Evolutionary conservation across 2,329 filamentous ascomycete species (phyloP).

Genomic region (Arthroderma sp.): DNA sequence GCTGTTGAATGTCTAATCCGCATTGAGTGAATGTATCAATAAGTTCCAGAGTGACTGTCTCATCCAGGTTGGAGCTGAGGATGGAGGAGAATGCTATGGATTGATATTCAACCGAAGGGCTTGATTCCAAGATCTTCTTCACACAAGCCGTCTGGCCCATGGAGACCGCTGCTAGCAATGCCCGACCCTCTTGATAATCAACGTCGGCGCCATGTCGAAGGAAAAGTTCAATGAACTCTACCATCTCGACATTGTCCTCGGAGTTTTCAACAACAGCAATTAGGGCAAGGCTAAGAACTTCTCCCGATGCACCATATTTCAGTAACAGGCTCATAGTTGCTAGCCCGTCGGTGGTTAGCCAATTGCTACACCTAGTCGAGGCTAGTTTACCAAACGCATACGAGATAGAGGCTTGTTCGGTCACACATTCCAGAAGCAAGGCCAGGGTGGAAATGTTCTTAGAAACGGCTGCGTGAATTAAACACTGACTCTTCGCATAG

Average conservation of each 20-base stretch:
- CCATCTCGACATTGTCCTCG: slow-evolving; percentile 23
- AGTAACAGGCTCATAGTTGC: slow-evolving; percentile 38
- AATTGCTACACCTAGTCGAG: slow-evolving; percentile 12
- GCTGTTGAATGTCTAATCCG: slow-evolving; percentile 3
- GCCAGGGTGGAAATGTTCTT: slow-evolving; percentile 7
- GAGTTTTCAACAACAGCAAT: slow-evolving; percentile 35
- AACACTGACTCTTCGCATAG: slow-evolving; percentile 42
- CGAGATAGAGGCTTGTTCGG: slow-evolving; percentile 6
- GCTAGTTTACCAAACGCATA: slow-evolving; percentile 10
- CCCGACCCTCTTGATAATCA: slow-evolving; percentile 41
- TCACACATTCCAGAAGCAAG: slow-evolving; percentile 8
- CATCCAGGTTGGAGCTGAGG: slow-evolving; percentile 38
- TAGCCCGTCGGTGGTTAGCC: slow-evolving; percentile 40
- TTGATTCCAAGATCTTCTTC: slow-evolving; percentile 3
- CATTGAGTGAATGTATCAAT: slow-evolving; percentile 36
- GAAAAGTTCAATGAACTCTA: slow-evolving; percentile 32
- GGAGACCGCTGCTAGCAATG: slow-evolving; percentile 37
- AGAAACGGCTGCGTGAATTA: slow-evolving; percentile 18
- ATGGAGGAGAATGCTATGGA: slow-evolving; percentile 44
- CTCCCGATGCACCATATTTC: slow-evolving; percentile 15
- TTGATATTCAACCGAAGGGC: slow-evolving; percentile 30
- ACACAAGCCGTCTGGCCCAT: slow-evolving; percentile 36
- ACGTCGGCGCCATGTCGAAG: slow-evolving; percentile 31
- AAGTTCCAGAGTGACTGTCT: slow-evolving; percentile 39
- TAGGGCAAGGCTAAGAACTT: slow-evolving; percentile 35